A percentile compares a stretch with the other conserved stretches of the same genome.
Conservation (phyloP, 495 filamentous ascomycete species). For the Tuber calosporum region DNA sequence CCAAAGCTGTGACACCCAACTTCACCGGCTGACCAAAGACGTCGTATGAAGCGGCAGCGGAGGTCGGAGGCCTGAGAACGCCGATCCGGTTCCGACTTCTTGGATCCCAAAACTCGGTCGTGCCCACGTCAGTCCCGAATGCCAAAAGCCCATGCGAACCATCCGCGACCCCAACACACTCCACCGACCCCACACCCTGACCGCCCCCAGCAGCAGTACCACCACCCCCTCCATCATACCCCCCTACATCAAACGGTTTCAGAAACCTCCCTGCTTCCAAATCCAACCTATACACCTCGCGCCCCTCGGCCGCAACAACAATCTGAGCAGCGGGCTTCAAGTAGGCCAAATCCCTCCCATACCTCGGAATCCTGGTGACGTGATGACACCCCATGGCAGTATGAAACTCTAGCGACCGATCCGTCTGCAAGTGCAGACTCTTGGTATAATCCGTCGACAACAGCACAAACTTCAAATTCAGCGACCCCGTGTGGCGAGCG, state of each 20-base stretch:
- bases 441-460: constrained; percentile 94
- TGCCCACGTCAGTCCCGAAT: constrained; percentile 92
- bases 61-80: constrained; percentile 50
- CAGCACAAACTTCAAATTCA: constrained; percentile 90
- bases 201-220: constrained; percentile 56
- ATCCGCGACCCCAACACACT: constrained; percentile 81
- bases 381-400: constrained; percentile 85
- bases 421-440: constrained; percentile 84
- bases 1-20: constrained; percentile 63
- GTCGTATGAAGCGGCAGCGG: constrained; percentile 17
- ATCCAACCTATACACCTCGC: constrained; percentile 89
- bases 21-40: constrained; percentile 39
- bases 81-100: constrained; percentile 75
- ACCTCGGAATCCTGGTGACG: constrained; percentile 76
- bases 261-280: constrained; percentile 86
- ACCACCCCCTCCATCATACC: constrained; percentile 47
- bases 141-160: constrained; percentile 83
- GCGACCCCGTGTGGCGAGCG: constrained; percentile 79
- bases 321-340: constrained; percentile 80
- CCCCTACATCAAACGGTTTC: constrained; percentile 54
- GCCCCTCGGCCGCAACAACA: constrained; percentile 77
- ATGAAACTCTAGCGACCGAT: constrained; percentile 89
- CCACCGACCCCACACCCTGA: constrained; percentile 71
- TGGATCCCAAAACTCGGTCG: constrained; percentile 93
- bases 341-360: constrained; percentile 82